These are phyloP conservation scores for Arabis hirsuta DNA, from an alignment of 345 rosid genomes.

Conservation along the genomic window DNA sequence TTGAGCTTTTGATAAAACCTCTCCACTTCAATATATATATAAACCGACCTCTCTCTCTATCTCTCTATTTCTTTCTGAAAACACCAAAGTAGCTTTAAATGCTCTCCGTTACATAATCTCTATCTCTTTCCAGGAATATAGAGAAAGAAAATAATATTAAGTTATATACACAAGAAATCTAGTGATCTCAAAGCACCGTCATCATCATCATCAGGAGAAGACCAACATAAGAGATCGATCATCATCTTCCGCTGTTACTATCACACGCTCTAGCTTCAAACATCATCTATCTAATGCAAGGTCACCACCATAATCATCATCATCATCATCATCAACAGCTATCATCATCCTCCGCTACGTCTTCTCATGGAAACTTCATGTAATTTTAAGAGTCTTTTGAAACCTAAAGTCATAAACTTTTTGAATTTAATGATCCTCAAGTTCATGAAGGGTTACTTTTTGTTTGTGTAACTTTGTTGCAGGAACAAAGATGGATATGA, in stretches of 20 bases:
- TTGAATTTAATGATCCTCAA: constrained; percentile 10
- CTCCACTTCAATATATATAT: constrained; percentile 43
- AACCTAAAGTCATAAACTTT: neutral
- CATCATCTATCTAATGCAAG: constrained; percentile 41
- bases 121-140: constrained; percentile 46
- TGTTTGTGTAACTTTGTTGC: neutral
- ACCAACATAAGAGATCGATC: constrained; percentile 38
- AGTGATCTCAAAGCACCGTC: constrained; percentile 53
- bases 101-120: constrained; percentile 49
- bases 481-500: constrained; percentile 63
- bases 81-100: constrained; percentile 43
- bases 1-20: constrained; percentile 18
- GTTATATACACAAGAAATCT: constrained; percentile 39
- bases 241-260: constrained; percentile 41
- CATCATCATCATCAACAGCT: constrained; percentile 42
- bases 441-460: neutral
- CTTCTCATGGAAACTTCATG: constrained; percentile 72
- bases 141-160: constrained; percentile 42
- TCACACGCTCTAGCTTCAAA: constrained; percentile 36
- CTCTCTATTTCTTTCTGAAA: constrained; percentile 8
- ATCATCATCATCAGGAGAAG: constrained; percentile 32
- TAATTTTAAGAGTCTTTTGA: constrained; percentile 43
- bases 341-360: constrained; percentile 46
- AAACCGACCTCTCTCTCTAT: constrained; percentile 47
- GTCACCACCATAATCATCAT: constrained; percentile 47